Evolutionary conservation across 2,329 filamentous ascomycete species (phyloP).

Genomic region (Falciphora oryzae): DNA sequence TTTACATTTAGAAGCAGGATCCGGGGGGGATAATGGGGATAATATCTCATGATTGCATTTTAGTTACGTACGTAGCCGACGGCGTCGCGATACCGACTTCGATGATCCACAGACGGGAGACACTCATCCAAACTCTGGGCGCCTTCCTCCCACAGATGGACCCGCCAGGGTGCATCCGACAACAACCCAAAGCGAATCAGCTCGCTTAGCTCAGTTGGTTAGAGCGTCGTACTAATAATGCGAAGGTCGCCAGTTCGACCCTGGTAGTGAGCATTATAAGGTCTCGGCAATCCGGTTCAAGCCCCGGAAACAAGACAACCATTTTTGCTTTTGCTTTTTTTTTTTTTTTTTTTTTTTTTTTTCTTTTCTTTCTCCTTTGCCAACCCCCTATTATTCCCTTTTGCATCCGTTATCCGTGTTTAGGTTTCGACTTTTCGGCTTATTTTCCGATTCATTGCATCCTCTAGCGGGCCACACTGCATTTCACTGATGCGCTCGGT

Average conservation of each 20-base stretch:
- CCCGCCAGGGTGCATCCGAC: neutral
- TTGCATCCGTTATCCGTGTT: no score
- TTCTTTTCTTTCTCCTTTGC: neutral
- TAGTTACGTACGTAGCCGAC: no score
- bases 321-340: neutral
- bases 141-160: neutral
- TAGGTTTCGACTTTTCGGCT: no score
- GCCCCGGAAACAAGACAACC: neutral
- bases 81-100: no score
- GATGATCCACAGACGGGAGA: no score
- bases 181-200: neutral
- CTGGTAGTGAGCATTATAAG: slow-evolving; percentile 1
- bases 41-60: neutral
- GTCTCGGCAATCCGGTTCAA: slow-evolving; percentile 1
- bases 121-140: no score
- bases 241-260: slow-evolving; percentile 1
- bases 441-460: no score
- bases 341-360: neutral
- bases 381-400: no score
- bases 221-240: slow-evolving; percentile 1
- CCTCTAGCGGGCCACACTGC: no score
- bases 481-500: no score
- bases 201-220: slow-evolving; percentile 1
- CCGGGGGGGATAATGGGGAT: no score
- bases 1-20: fast-evolving